These are phyloP conservation scores for Barnettozyma vustinii DNA, from an alignment of 805 yeast species.

Conservation along the genomic window DNA sequence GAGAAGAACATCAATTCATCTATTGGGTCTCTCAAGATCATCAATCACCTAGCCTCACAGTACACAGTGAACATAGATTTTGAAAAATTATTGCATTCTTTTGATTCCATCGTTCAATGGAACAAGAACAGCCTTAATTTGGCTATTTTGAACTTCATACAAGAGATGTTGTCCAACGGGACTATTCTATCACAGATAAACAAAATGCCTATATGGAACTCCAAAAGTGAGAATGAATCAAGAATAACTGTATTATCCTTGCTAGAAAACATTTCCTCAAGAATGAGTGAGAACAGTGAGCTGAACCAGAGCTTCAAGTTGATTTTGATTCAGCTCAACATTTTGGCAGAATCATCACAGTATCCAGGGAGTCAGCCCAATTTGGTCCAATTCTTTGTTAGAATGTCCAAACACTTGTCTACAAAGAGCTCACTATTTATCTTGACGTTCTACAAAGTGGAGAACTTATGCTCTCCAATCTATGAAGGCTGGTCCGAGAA, in stretches of 20 bases:
- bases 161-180: constrained; percentile 33
- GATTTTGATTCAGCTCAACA: constrained; percentile 32
- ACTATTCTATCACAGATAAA: constrained; percentile 29
- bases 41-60: constrained; percentile 29
- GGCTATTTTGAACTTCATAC: constrained; percentile 36
- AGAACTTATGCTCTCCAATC: constrained; percentile 49
- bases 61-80: constrained; percentile 25
- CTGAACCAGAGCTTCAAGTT: constrained; percentile 27
- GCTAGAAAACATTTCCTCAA: constrained; percentile 18
- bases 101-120: constrained; percentile 28
- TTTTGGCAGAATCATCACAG: constrained; percentile 25
- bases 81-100: constrained; percentile 29
- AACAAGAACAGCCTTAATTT: constrained; percentile 35
- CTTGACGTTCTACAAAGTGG: constrained; percentile 41
- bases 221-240: constrained; percentile 8
- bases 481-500: constrained; percentile 47
- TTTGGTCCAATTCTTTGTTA: constrained; percentile 37
- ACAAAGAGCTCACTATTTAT: constrained; percentile 37
- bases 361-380: constrained; percentile 39
- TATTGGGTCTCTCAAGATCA: constrained; percentile 35
- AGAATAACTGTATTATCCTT: constrained; percentile 12
- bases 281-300: constrained; percentile 26
- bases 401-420: constrained; percentile 32
- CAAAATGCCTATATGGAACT: constrained; percentile 35
- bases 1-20: constrained; percentile 28